Evolutionary conservation across 768 basidiomycete species (phyloP), one percentile per base, ranked within the genome.

Genomic region (Amanita subjunquillea): DNA sequence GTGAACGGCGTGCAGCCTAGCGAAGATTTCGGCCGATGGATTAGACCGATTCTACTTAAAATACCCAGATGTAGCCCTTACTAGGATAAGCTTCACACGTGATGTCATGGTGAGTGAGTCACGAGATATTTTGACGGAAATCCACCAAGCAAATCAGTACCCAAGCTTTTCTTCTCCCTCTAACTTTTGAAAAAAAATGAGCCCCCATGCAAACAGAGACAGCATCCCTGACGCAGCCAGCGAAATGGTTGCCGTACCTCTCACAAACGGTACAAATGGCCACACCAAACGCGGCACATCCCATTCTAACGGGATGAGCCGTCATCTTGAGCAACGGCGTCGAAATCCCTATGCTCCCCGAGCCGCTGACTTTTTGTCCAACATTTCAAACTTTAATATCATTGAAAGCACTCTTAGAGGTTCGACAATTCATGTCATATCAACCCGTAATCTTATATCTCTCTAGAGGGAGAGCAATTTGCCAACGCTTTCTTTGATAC

Each of bases 401-500:
- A 97, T 97, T 64, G 93, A 97, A 72, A 92, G 89, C 61, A 98
- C 95, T 3, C 80, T 97, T 54, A 75, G 95, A 80, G 92, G 93
- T 91, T 39, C 50, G 79, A 72, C 32, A 44, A 29, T 25, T 34
- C 23, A 10, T 13, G 20, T 20, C 27, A 20, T 23, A 12, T 30
- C 32, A 15, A 12, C 37, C 29, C 7, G 13, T 27, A 6, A 34
- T 36, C 45, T 48, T 7, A 44, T 7, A 13, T n/a, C 25, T 29
- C 6, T 20, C 6, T 61, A 95, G 94, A 96, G 86, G 94, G 93
- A 54, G 94, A 96, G 68, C 94, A 99, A 67, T 99, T 99, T 62
- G 96, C 96, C 57, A 99, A 98, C 65, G 95, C 96, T 50, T 99
- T 99, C 79, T 99, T 98, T 67, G 95, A 96, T 66, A 93, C 92